Evolutionary conservation across 176 grass and related monocot species (phyloP).

Genomic region (Eragrostis curvula): DNA sequence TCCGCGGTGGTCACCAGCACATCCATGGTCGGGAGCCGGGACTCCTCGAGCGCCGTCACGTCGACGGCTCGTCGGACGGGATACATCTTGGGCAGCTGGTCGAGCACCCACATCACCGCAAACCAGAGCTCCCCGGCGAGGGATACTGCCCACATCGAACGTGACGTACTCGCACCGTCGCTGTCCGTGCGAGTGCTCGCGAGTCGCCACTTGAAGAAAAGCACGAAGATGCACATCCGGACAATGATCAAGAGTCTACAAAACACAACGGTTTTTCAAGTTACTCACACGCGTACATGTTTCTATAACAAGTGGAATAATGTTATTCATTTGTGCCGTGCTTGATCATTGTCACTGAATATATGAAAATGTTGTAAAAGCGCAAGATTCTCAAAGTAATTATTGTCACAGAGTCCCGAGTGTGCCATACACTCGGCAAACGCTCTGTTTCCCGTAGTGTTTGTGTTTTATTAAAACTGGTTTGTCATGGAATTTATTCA

Average conservation of each 20-base stretch:
- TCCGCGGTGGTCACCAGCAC: conserved; percentile 38
- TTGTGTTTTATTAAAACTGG: too few relatives aligned
- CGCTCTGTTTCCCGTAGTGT: too few relatives aligned
- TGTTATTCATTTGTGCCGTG: too few relatives aligned
- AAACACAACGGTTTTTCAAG: not conserved
- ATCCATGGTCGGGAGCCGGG: conserved; percentile 7
- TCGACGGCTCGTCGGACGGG: conserved; percentile 1
- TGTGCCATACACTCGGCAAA: too few relatives aligned
- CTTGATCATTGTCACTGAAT: too few relatives aligned
- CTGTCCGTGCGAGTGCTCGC: not conserved
- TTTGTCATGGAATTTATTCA: too few relatives aligned
- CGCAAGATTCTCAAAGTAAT: too few relatives aligned
- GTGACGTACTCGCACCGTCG: too few relatives aligned
- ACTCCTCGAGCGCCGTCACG: not conserved
- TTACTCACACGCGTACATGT: too few relatives aligned
- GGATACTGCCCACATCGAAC: not conserved
- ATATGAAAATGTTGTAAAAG: too few relatives aligned
- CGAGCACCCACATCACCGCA: conserved; percentile 39
- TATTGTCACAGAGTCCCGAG: too few relatives aligned
- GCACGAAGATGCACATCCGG: conserved; percentile 35
- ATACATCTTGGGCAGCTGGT: conserved; percentile 32
- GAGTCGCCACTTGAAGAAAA: conserved; percentile 48
- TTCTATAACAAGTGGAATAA: too few relatives aligned
- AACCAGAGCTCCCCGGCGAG: conserved; percentile 45
- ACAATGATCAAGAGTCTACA: conserved; percentile 24